These are phyloP conservation scores for Leptographium lundbergii DNA, from an alignment of 2,329 filamentous ascomycete species.

Conservation along the genomic window DNA sequence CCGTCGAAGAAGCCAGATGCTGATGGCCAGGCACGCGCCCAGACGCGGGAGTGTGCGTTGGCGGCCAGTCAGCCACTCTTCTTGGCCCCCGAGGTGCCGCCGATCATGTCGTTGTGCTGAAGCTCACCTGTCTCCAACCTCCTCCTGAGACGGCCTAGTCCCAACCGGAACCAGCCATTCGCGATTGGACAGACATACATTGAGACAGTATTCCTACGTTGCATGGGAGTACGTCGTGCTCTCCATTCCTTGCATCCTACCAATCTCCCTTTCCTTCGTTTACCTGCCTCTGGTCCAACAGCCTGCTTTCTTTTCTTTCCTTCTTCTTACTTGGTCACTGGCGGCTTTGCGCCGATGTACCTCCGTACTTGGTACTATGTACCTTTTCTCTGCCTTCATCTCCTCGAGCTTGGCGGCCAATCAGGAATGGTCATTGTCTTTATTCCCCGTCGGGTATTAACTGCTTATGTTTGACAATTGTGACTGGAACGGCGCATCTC, in stretches of 20 bases:
- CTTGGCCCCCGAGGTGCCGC: background rate
- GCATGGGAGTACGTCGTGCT: background rate
- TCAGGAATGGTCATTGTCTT: too few species aligned
- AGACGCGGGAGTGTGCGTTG: background rate
- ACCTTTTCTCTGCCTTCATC: too few species aligned
- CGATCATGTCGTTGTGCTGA: background rate
- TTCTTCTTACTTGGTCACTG: too few species aligned
- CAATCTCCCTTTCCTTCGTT: background rate
- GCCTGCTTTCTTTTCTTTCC: too few species aligned
- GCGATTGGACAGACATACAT: background rate
- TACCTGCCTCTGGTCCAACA: too few species aligned
- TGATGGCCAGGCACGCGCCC: background rate
- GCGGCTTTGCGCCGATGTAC: too few species aligned
- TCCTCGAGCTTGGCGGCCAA: too few species aligned
- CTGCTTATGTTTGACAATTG: background rate
- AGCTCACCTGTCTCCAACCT: background rate
- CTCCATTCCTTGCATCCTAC: background rate
- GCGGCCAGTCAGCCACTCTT: background rate
- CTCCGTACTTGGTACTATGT: too few species aligned
- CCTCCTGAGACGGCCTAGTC: background rate
- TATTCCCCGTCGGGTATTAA: too few species aligned
- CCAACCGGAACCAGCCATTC: background rate
- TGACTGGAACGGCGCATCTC: background rate
- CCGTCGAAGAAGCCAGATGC: background rate
- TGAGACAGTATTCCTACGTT: background rate